phyloP scores from a whole-genome alignment of 768 basidiomycete species.

The Termitomyces sp. region DNA sequence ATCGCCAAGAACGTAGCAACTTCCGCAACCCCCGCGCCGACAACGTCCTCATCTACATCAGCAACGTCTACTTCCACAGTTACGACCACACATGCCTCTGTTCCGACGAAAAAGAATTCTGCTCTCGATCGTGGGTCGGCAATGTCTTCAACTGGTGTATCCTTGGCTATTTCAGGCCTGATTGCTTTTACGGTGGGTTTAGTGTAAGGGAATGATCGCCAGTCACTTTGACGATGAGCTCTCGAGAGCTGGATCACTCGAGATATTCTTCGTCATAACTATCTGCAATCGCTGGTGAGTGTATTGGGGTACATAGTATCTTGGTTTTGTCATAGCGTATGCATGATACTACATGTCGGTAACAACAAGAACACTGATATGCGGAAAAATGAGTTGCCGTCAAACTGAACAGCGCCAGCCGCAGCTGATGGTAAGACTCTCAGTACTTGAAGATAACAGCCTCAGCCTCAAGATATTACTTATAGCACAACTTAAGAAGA shows the following conservation, averaged over 20 bases:
- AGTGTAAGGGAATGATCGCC: not conserved
- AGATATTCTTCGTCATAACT: not conserved
- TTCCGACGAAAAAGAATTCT: constrained; percentile 7
- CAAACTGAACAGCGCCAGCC: not conserved
- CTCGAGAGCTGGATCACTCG: constrained; percentile 14
- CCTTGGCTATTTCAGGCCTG: constrained; percentile 9
- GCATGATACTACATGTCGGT: not conserved
- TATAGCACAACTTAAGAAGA: too few species aligned
- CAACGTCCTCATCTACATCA: constrained; percentile 1
- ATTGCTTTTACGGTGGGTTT: constrained; percentile 3
- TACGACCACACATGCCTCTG: constrained; percentile 3
- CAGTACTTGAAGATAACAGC: too few species aligned
- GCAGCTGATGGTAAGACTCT: too few species aligned
- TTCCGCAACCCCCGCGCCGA: not conserved
- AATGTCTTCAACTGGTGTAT: constrained; percentile 3
- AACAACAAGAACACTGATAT: too few species aligned
- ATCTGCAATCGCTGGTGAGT: not conserved
- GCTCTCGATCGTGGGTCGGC: constrained; percentile 5
- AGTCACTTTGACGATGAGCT: not conserved
- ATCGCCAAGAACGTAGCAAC: not conserved
- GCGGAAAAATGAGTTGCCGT: too few species aligned
- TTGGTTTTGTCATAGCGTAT: not conserved
- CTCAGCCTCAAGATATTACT: too few species aligned
- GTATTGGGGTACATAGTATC: too few species aligned
- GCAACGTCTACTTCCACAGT: constrained; percentile 1